Conservation (phyloP, 306 rosid species). For the Neltuma alba region DNA sequence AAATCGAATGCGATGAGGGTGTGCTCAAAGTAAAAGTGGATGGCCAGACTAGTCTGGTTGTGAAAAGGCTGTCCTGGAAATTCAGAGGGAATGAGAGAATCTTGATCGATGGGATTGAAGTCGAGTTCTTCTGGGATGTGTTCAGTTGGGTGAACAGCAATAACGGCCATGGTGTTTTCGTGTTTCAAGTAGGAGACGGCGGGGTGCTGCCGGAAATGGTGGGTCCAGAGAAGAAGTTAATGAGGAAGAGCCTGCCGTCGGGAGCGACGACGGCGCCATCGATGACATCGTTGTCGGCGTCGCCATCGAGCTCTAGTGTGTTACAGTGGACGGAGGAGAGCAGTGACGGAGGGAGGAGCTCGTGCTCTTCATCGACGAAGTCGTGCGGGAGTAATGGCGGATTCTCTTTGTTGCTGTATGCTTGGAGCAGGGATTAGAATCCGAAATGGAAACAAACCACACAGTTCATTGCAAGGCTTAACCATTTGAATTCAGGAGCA, state of each 20-base stretch:
- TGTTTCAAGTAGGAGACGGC: conserved; percentile 77
- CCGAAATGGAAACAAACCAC: not conserved
- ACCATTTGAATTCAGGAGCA: not conserved
- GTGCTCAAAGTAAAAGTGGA: conserved; percentile 66
- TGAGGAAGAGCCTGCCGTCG: conserved; percentile 58
- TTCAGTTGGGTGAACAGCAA: conserved; percentile 61
- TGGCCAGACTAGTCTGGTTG: conserved; percentile 49
- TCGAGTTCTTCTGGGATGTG: conserved; percentile 86
- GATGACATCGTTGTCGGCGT: conserved; percentile 25
- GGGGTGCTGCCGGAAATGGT: conserved; percentile 81
- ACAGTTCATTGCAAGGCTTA: not conserved
- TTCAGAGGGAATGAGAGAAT: conserved; percentile 88
- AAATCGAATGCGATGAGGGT: conserved; percentile 65
- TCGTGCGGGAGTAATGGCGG: conserved; percentile 68
- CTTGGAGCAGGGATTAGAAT: conserved; percentile 68
- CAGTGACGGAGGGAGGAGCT: conserved; percentile 80
- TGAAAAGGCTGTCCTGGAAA: conserved; percentile 82
- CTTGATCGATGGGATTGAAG: conserved; percentile 59
- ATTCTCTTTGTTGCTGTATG: conserved; percentile 74
- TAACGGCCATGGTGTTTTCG: conserved; percentile 69
- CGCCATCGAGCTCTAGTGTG: conserved; percentile 58
- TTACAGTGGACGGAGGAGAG: conserved; percentile 90
- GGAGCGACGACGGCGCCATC: conserved; percentile 38
- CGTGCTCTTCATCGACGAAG: conserved; percentile 72
- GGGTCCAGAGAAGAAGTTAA: conserved; percentile 69